Base-by-base conservation (phyloP, 129 eudicot genomes). In the Solidago caesia region DNA sequence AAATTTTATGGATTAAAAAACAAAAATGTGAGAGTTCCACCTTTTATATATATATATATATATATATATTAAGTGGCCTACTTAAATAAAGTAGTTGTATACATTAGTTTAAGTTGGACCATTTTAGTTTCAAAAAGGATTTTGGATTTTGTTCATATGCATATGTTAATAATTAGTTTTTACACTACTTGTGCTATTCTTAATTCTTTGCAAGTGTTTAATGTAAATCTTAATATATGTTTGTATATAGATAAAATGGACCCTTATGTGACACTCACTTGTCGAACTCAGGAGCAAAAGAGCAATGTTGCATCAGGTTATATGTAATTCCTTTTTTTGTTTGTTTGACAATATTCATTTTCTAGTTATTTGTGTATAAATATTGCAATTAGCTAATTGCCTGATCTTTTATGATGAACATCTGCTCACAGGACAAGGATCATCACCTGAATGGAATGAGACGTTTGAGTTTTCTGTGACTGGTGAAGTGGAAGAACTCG, bases 361-460 rank as follows among this genome's bases (percentile, higher is more conserved):
- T 44, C 4, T 51, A n/a, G 27, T 41, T 7, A 29, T 29, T 58
- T 15, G 8, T 45, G 58, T 21, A 5, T n/a, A 48, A 27, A 33
- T 62, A 21, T 58, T 25, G 16, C 15, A 47, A 48, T 48, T 48
- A 48, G 8, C 68, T 61, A 75, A 2, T 33, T 7, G 10, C 39
- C 15, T 79, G 65, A 66, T 79, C n/a, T 4, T 14, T 4, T 1
- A 41, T 65, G 45, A 12, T 73, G 63, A 29, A 79, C 33, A 57
- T 15, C 70, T 64, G 4, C n/a, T 56, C 56, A 64, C 84, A 91
- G 95, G 97, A 76, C 82, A 80, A 84, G 97, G 97, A 84, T 72
- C 85, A 39, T 72, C 84, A 56, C 95, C 97, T 0, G 91, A 91
- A 82, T 91, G 97, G 97, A 91, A 91, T 8, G 97, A 91, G 79